Base-by-base conservation (phyloP, 2,329 filamentous ascomycete genomes). In the Trichoderma koningiopsis region DNA sequence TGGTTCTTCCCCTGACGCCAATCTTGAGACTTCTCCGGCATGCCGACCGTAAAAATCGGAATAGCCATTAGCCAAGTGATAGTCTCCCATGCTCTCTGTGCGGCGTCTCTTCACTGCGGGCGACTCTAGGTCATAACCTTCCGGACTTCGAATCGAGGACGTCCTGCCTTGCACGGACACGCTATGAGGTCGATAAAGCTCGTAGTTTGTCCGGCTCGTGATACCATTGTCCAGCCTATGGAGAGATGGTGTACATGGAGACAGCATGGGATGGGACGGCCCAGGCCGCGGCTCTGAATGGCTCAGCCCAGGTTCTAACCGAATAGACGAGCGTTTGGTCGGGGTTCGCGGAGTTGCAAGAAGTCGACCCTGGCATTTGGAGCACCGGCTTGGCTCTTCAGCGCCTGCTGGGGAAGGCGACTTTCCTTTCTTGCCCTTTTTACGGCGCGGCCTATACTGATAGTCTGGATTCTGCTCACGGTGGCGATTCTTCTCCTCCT, bases 401-500 rank as follows among this genome's bases (percentile, higher is more conserved):
- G 80, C 81, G 1, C 79, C 75, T 2, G 79, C 77, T 19, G 78
- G 77, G 19, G 74, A 74, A 31, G 78, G 70, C 71, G 79, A 75
- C 67, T 71, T 74, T 69, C 79, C 76, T 4, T 71, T 71, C 68
- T 78, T 78, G 69, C 71, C 71, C 68, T 78, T 78, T 68, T 87
- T 88, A 43, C 92, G 88, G 24, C 92, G 90, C 43, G 96, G 96
- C 78, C 97, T 93, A 78, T 98, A 99, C 72, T 94, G 90, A 81
- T 99, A 99, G 73, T 93, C 91, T 2, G 96, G 96, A 78, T 97
- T 97, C 81, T 94, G 92, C 72, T 90, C 89, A 76, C 93, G 91
- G 79, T 99, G 96, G 22, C 92, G 91, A 71, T 89, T 84, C 83
- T 98, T 98, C 79, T 98, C 96, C 81, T 97, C 92, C 81, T 96